Evolutionary conservation across 2,329 filamentous ascomycete species (phyloP).

Genomic region (Aureobasidium sp.): DNA sequence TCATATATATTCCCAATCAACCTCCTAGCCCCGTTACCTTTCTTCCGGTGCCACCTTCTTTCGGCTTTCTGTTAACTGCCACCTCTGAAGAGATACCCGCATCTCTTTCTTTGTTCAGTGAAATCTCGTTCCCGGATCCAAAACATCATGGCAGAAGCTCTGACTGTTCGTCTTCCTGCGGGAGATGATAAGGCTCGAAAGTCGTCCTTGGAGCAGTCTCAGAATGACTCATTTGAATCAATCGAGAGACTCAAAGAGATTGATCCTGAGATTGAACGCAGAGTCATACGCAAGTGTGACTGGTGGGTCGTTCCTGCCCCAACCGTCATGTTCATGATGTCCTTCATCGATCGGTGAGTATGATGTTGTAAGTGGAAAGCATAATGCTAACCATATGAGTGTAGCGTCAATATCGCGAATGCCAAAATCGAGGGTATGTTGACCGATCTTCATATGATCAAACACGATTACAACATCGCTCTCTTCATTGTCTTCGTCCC

Average conservation of each 20-base stretch:
- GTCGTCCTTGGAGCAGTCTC: not conserved
- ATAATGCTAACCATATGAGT: not conserved
- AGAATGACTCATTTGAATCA: slow-evolving; percentile 4
- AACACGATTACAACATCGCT: slow-evolving; percentile 34
- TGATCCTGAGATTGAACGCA: slow-evolving; percentile 11
- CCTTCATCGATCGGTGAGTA: slow-evolving; percentile 16
- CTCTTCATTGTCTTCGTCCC: slow-evolving; percentile 34
- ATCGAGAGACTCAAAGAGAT: slow-evolving; percentile 1
- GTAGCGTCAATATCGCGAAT: slow-evolving; percentile 36
- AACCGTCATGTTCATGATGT: slow-evolving; percentile 13
- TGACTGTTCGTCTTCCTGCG: not conserved
- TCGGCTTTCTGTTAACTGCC: slow-evolving; percentile 7
- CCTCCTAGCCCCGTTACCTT: not conserved
- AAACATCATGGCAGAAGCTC: slow-evolving; percentile 5
- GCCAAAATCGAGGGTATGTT: slow-evolving; percentile 38
- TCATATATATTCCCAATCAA: not conserved
- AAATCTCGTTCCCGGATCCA: not conserved
- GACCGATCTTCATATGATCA: slow-evolving; percentile 34
- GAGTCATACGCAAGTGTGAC: slow-evolving; percentile 16
- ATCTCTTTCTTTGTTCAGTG: not conserved
- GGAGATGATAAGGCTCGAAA: slow-evolving; percentile 9
- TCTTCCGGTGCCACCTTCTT: slow-evolving; percentile 1
- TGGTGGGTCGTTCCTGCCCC: slow-evolving; percentile 13
- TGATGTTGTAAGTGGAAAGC: not conserved
- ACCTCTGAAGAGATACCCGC: not conserved